These are phyloP conservation scores for Starmerella floricola DNA, from an alignment of 805 yeast genomes.

Conservation along the genomic window DNA sequence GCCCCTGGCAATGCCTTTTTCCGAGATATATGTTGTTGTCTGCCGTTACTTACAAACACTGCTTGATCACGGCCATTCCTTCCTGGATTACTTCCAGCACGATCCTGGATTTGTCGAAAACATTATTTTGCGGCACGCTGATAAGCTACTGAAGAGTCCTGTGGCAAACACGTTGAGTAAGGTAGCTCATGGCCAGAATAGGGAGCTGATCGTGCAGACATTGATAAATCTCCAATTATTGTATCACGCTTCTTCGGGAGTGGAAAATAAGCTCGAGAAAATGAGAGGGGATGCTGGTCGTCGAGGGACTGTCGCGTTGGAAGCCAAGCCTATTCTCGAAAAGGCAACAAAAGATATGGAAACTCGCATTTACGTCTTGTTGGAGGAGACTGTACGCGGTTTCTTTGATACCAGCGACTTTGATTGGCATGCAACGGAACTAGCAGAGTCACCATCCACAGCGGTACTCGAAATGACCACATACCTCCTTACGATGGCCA, in stretches of 20 bases:
- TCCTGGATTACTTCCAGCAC: constrained; percentile 52
- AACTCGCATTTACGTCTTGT: constrained; percentile 64
- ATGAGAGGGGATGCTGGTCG: constrained; percentile 28
- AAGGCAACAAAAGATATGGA: constrained; percentile 62
- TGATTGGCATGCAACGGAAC: constrained; percentile 55
- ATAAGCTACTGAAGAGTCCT: constrained; percentile 52
- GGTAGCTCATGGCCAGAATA: constrained; percentile 56
- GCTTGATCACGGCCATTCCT: constrained; percentile 50
- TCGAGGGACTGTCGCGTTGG: constrained; percentile 34
- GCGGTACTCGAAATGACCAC: constrained; percentile 74
- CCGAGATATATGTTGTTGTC: constrained; percentile 75
- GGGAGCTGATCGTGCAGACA: constrained; percentile 84
- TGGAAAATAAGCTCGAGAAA: constrained; percentile 36
- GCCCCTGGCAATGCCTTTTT: constrained; percentile 69
- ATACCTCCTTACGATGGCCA: constrained; percentile 72
- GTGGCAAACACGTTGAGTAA: constrained; percentile 52
- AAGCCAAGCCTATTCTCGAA: constrained; percentile 44
- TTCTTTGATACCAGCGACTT: constrained; percentile 75
- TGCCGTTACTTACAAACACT: constrained; percentile 64
- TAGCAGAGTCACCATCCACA: constrained; percentile 48
- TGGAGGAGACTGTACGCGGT: constrained; percentile 67
- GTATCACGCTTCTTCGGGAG: constrained; percentile 57
- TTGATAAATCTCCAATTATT: constrained; percentile 80
- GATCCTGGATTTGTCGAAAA: constrained; percentile 49
- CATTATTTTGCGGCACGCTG: constrained; percentile 49